Conservation (phyloP, 2,329 filamentous ascomycete genomes). For the Sphaerostilbella broomeana region DNA sequence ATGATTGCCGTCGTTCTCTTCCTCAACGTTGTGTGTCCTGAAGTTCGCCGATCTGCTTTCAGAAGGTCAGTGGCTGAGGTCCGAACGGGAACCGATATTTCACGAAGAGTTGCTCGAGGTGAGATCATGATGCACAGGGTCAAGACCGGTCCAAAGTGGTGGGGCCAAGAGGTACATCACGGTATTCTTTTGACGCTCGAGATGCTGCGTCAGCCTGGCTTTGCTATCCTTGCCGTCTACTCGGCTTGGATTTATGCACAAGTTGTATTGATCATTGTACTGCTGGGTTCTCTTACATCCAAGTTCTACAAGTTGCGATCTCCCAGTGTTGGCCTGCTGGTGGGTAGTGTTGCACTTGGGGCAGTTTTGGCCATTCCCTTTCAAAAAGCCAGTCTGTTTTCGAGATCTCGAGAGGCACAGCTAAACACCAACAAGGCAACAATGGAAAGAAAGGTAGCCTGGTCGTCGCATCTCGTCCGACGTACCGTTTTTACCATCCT, state of each 20-base stretch:
- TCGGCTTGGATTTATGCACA: slow-evolving; percentile 73
- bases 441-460: slow-evolving; percentile 54
- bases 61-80: slow-evolving; percentile 63
- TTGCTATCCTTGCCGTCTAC: slow-evolving; percentile 65
- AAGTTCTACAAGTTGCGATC: slow-evolving; percentile 59
- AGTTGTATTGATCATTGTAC: slow-evolving; percentile 63
- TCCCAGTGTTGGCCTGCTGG: slow-evolving; percentile 59
- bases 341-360: slow-evolving; percentile 60
- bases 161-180: slow-evolving; percentile 69
- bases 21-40: slow-evolving; percentile 64
- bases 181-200: slow-evolving; percentile 58
- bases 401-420: slow-evolving; percentile 52
- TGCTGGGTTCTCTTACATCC: slow-evolving; percentile 66
- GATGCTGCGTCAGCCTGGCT: slow-evolving; percentile 70
- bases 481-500: slow-evolving; percentile 60
- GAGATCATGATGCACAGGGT: slow-evolving; percentile 72
- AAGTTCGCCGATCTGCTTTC: slow-evolving; percentile 63
- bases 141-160: slow-evolving; percentile 66
- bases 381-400: slow-evolving; percentile 64
- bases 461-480: slow-evolving; percentile 67
- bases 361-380: slow-evolving; percentile 65
- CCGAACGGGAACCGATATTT: slow-evolving; percentile 44
- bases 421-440: slow-evolving; percentile 61
- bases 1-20: slow-evolving; percentile 58
- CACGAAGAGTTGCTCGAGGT: slow-evolving; percentile 57